phyloP scores from a whole-genome alignment of 2,329 filamentous ascomycete species.

The Emmonsia crescens region DNA sequence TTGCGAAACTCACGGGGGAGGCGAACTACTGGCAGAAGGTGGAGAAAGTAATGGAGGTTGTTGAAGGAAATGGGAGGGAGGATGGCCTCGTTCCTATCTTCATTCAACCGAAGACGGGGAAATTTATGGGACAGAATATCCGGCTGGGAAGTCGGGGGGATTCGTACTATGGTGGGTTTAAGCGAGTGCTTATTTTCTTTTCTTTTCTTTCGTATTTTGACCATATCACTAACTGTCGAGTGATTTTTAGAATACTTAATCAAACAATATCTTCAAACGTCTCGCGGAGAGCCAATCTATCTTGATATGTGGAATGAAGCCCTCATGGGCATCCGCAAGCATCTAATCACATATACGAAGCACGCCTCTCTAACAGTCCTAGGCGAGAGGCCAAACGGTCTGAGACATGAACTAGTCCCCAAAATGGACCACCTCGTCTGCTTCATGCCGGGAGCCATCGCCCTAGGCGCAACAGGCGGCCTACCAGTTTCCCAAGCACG shows the following conservation, averaged over 20 bases:
- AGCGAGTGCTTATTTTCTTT: neutral
- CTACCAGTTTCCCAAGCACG: constrained; percentile 63
- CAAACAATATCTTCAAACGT: constrained; percentile 95
- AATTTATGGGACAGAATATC: constrained; percentile 76
- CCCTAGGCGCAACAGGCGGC: constrained; percentile 74
- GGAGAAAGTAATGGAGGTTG: constrained; percentile 82
- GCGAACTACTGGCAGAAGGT: constrained; percentile 82
- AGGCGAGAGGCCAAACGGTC: constrained; percentile 68
- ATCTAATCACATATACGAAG: constrained; percentile 81
- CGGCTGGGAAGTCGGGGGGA: constrained; percentile 88
- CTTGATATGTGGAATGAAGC: constrained; percentile 87
- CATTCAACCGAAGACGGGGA: constrained; percentile 66
- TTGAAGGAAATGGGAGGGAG: constrained; percentile 67
- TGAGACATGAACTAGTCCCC: constrained; percentile 55
- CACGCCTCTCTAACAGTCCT: constrained; percentile 76
- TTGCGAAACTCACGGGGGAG: constrained; percentile 89
- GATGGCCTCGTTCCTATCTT: constrained; percentile 89
- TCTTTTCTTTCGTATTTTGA: neutral
- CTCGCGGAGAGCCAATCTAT: constrained; percentile 74
- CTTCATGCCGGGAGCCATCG: constrained; percentile 94
- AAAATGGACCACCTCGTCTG: constrained; percentile 99
- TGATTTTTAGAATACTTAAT: constrained; percentile 69
- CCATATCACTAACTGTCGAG: neutral
- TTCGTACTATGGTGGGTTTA: constrained; percentile 65
- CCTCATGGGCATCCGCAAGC: constrained; percentile 73